Conservation (phyloP, 768 basidiomycete genomes). For the Suillus sp. region DNA sequence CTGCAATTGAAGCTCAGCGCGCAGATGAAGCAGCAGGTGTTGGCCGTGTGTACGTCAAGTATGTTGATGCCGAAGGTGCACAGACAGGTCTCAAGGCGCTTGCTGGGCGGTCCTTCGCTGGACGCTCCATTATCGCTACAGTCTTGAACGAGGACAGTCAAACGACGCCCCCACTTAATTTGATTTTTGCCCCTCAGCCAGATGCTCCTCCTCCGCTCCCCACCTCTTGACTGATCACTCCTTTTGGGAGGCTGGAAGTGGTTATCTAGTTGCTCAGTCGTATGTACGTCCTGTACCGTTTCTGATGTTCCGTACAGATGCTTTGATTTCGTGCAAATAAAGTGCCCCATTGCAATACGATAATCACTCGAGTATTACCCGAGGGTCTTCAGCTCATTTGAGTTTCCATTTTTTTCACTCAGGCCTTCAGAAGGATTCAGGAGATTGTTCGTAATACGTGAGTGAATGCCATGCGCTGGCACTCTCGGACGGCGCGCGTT, state of each 20-base stretch:
- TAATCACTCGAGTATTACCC: background rate
- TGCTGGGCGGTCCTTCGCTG: slow-evolving; percentile 88
- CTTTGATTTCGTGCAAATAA: slow-evolving; percentile 4
- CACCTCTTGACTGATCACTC: slow-evolving; percentile 23
- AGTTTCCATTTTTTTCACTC: background rate
- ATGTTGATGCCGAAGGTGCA: slow-evolving; percentile 60
- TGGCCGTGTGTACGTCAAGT: slow-evolving; percentile 95
- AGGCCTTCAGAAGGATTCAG: background rate
- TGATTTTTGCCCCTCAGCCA: slow-evolving; percentile 85
- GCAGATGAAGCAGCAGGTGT: slow-evolving; percentile 91
- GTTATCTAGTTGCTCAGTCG: slow-evolving; percentile 18
- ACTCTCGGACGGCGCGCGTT: background rate
- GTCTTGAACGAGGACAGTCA: slow-evolving; percentile 81
- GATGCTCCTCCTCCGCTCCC: slow-evolving; percentile 82
- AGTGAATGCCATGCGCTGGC: background rate
- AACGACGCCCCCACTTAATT: slow-evolving; percentile 77
- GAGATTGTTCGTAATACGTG: background rate
- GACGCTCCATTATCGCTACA: slow-evolving; percentile 85
- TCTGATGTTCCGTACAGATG: slow-evolving; percentile 8
- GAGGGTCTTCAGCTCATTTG: background rate
- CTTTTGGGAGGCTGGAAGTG: slow-evolving; percentile 19
- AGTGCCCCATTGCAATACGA: background rate
- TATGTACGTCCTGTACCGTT: slow-evolving; percentile 23
- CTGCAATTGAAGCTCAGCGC: slow-evolving; percentile 66
- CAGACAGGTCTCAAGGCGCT: slow-evolving; percentile 77